Conservation (phyloP, 192 early-diverging fungal genomes). For the Coemansia sp. region DNA sequence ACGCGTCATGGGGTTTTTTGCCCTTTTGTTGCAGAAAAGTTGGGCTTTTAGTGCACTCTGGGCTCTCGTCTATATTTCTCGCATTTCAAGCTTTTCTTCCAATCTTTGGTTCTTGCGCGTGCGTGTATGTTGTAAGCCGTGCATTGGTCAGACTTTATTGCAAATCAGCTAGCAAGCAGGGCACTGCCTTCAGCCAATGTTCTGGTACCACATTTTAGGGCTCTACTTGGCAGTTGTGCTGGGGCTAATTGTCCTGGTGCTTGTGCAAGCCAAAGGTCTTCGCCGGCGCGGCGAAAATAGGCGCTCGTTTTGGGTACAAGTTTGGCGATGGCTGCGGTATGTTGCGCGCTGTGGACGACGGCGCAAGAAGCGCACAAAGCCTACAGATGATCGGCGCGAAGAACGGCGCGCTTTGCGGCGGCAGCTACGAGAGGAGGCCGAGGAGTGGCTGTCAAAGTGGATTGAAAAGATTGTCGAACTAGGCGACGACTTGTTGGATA, state of each 20-base stretch:
- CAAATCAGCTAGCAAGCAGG: slow-evolving; percentile 1
- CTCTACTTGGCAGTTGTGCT: slow-evolving; percentile 40
- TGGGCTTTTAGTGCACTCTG: not conserved
- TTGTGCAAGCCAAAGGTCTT: slow-evolving; percentile 28
- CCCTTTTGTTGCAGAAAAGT: not conserved
- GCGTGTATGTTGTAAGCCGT: not conserved
- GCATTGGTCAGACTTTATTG: slow-evolving; percentile 4
- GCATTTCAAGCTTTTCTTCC: not conserved
- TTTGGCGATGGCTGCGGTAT: slow-evolving; percentile 48
- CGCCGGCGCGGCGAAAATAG: slow-evolving; percentile 20
- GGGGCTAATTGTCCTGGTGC: slow-evolving; percentile 31
- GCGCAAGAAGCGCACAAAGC: slow-evolving; percentile 42
- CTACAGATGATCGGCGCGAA: slow-evolving; percentile 31
- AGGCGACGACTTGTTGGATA: slow-evolving; percentile 48
- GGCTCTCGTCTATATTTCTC: not conserved
- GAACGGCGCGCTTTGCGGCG: slow-evolving; percentile 45
- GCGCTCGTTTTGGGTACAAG: slow-evolving; percentile 21
- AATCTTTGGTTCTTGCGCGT: not conserved
- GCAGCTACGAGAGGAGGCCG: slow-evolving; percentile 49
- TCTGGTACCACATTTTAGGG: slow-evolving; percentile 48
- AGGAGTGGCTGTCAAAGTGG: slow-evolving; percentile 48
- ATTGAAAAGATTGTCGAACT: slow-evolving; percentile 48
- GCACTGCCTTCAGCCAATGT: slow-evolving; percentile 7
- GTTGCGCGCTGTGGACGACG: slow-evolving; percentile 44
- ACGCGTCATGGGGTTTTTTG: not conserved